phyloP scores from a whole-genome alignment of 441 rosid genomes.

The Rhodomyrtus psidioides region DNA sequence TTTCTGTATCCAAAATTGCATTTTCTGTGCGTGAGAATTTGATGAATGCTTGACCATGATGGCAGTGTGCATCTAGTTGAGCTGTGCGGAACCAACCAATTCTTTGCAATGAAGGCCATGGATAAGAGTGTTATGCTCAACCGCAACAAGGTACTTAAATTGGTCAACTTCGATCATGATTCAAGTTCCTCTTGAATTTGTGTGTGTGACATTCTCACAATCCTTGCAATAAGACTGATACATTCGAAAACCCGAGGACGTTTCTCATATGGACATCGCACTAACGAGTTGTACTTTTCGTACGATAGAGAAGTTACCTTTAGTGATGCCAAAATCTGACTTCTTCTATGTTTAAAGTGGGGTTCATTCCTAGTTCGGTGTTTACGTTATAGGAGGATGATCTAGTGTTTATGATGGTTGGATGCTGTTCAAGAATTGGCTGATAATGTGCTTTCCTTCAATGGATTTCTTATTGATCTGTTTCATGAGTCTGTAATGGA shows the following conservation, averaged over 20 bases:
- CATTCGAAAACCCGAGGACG: background rate
- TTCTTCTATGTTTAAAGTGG: background rate
- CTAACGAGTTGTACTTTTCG: background rate
- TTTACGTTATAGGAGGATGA: background rate
- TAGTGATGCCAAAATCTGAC: background rate
- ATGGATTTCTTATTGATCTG: background rate
- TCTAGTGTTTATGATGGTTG: background rate
- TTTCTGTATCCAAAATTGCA: background rate
- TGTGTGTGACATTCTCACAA: background rate
- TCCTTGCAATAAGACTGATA: background rate
- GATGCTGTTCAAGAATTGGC: background rate
- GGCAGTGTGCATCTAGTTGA: slow-evolving; percentile 94
- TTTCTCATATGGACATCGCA: background rate
- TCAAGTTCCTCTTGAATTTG: background rate
- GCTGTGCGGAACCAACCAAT: slow-evolving; percentile 57
- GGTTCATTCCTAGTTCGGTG: background rate
- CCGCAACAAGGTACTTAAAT: slow-evolving; percentile 69
- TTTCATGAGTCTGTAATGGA: background rate
- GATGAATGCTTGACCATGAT: slow-evolving; percentile 1
- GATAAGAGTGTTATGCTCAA: slow-evolving; percentile 86
- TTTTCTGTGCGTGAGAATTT: background rate
- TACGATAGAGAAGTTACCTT: background rate
- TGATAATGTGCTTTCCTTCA: background rate
- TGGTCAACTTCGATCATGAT: background rate
- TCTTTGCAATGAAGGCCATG: slow-evolving; percentile 97